Evolutionary conservation across 495 filamentous ascomycete species (phyloP), one percentile per base, ranked within the genome.

Genomic region (Penicillium odoratum): DNA sequence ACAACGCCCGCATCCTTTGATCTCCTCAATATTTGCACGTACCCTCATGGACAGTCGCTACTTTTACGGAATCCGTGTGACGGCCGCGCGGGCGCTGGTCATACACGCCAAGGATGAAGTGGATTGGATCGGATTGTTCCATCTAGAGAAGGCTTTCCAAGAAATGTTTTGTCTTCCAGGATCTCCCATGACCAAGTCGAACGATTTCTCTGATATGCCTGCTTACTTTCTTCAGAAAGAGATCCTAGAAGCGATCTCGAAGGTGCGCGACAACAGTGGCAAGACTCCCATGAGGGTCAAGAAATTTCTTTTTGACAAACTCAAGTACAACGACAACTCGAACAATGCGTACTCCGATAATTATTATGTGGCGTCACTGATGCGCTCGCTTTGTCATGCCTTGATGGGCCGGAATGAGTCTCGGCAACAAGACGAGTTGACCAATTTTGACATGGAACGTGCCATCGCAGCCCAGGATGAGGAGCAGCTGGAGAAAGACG

Each of bases 21-120:
- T 90, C 11, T 89, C 94, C 0, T 93, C 91, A 1, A 89, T 98
- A 57, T 84, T 97, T 42, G 80, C 90, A 7, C 83, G 93, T 31
- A 98, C 94, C 0, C 73, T 96, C 30, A 91, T 97, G 84, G 94
- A 99, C 69, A 79, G 80, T 49, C 83, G 93, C 51, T 99, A 99
- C 67, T 99, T 93, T 70, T 87, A 95, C 66, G 92, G 92, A 15
- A 92, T 99, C 49, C 89, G 94, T 21, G 83, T 85, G 7, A 84
- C 91, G 71, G 94, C 94, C 15, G 87, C 88, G 25, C 80, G 84
- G 28, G 85, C 85, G 42, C 77, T 98, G 28, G 80, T 88, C 5
- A 88, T 82, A 51, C 88, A 91, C 66, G 90, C 88, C 8, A 85
- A 77, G 51, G 80, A 82, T 49, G 78, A 87, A 30, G 72, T 88